Percentiles rank a stretch among this genome's conserved stretches.
phyloP scores from a whole-genome alignment of 2,329 filamentous ascomycete species.

The Calonectria leucothoes region DNA sequence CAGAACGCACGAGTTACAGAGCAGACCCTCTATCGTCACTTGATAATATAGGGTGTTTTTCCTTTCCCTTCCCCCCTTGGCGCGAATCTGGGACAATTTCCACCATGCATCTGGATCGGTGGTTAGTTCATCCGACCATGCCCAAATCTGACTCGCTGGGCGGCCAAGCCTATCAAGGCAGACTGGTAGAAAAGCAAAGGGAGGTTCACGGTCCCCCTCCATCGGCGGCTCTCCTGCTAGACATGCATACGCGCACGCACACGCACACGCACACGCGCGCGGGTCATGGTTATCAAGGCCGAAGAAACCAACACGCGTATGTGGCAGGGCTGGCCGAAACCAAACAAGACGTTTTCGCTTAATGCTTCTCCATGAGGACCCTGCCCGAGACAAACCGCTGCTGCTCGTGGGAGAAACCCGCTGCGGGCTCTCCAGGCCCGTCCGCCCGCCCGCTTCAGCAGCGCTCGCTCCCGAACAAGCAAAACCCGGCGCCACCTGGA shows the following conservation, averaged over 20 bases:
- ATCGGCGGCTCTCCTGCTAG: not conserved
- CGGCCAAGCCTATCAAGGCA: not conserved
- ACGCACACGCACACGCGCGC: not conserved
- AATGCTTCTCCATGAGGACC: not conserved
- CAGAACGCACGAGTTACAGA: not conserved
- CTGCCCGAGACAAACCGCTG: not conserved
- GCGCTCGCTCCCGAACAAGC: slow-evolving; percentile 31
- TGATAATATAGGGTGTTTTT: slow-evolving; percentile 1
- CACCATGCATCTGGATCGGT: not conserved
- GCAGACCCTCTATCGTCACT: not conserved
- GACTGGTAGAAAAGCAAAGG: not conserved
- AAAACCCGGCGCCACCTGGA: slow-evolving; percentile 31
- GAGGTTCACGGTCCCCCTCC: not conserved
- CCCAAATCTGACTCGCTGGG: not conserved
- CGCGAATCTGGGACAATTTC: slow-evolving; percentile 8
- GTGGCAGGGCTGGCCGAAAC: not conserved
- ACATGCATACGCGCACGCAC: not conserved
- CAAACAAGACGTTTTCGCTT: slow-evolving; percentile 4
- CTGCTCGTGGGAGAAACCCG: not conserved
- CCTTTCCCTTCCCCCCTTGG: no score
- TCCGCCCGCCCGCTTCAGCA: no score
- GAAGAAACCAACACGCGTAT: not conserved
- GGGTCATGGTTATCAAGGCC: not conserved
- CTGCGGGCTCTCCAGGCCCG: no score
- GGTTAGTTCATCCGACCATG: slow-evolving; percentile 16